A percentile compares a stretch with the other conserved stretches of the same genome.
Evolutionary conservation across 2,329 filamentous ascomycete species (phyloP).

Genomic region (Fusarium mexicanum): DNA sequence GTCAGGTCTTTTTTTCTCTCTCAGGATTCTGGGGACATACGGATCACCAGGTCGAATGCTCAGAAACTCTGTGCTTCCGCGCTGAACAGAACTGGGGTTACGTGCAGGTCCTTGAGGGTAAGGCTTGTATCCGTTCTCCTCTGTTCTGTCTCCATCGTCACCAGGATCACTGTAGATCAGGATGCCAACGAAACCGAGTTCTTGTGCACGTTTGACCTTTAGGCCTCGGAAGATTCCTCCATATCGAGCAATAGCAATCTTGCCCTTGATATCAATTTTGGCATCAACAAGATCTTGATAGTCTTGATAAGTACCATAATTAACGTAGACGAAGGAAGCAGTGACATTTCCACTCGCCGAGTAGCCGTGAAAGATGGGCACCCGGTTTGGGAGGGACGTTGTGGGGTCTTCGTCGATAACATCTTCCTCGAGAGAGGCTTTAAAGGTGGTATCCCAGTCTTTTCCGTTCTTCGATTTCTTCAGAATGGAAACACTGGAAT

Average conservation of each 20-base stretch:
- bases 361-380: conserved; percentile 95
- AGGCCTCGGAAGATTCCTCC: conserved; percentile 87
- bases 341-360: conserved; percentile 93
- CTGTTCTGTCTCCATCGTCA: conserved; percentile 84
- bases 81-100: conserved; percentile 88
- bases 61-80: conserved; percentile 86
- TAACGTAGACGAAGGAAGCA: conserved; percentile 85
- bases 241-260: conserved; percentile 88
- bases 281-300: conserved; percentile 82
- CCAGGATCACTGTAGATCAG: conserved; percentile 90
- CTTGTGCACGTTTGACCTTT: conserved; percentile 92
- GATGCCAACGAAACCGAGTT: conserved; percentile 87
- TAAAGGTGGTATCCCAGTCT: conserved; percentile 73
- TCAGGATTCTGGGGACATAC: conserved; percentile 41
- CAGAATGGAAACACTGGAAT: conserved; percentile 74
- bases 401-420: conserved; percentile 85
- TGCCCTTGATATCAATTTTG: conserved; percentile 80
- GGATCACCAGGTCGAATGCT: conserved; percentile 78
- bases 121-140: conserved; percentile 78
- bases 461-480: conserved; percentile 51
- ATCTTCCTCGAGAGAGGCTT: conserved; percentile 86
- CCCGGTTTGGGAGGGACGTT: conserved; percentile 73
- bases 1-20: neutral
- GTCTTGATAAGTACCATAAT: conserved; percentile 88
- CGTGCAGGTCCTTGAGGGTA: conserved; percentile 91